Evolutionary conservation across 768 basidiomycete species (phyloP).

Genomic region (Suillus occidentalis): DNA sequence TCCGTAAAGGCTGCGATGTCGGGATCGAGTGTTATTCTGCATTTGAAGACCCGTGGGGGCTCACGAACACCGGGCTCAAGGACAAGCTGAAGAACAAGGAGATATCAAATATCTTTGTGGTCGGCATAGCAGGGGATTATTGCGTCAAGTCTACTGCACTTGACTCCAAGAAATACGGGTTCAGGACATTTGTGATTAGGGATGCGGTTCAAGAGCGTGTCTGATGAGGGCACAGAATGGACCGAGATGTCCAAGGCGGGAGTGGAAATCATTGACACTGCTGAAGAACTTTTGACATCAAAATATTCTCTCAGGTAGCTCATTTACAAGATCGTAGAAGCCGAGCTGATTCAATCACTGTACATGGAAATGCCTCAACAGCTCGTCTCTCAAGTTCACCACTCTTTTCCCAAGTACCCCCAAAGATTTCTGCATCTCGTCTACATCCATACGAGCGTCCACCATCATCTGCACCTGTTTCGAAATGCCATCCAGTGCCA

Average conservation of each 20-base stretch:
- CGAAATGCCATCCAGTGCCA: neutral
- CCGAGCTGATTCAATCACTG: neutral
- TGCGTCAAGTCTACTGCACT: conserved; percentile 66
- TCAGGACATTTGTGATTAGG: conserved; percentile 49
- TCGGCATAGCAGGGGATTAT: conserved; percentile 76
- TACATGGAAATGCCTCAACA: neutral
- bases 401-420: neutral
- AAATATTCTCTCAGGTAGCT: conserved; percentile 2
- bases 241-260: conserved; percentile 38
- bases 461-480: neutral
- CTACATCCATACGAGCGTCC: neutral
- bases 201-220: conserved; percentile 50
- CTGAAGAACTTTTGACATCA: conserved; percentile 22
- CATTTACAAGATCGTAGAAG: neutral
- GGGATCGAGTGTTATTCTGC: conserved; percentile 81
- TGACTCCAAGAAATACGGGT: conserved; percentile 49
- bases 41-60: conserved; percentile 60
- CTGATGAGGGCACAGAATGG: conserved; percentile 35
- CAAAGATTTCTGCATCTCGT: neutral
- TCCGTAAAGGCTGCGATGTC: conserved; percentile 55
- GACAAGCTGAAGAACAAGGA: conserved; percentile 38
- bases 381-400: neutral
- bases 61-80: conserved; percentile 48
- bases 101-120: conserved; percentile 61
- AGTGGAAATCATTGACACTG: conserved; percentile 31